phyloP scores from a whole-genome alignment of 2,329 filamentous ascomycete species.

The Colletotrichum sublineola region DNA sequence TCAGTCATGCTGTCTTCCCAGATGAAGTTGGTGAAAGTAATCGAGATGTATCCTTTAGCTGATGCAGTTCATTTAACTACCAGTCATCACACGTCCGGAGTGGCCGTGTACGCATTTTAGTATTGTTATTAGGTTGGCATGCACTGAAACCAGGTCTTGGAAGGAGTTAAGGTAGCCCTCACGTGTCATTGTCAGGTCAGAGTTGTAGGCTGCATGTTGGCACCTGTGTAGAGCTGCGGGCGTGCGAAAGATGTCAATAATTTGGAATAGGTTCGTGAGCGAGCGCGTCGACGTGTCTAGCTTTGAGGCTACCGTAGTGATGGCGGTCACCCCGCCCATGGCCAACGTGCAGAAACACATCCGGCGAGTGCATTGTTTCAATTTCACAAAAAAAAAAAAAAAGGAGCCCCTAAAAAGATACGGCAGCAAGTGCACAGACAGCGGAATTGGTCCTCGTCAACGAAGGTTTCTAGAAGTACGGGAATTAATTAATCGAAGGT shows the following conservation, averaged over 20 bases:
- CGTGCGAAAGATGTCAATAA: constrained; percentile 11
- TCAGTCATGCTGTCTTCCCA: not conserved
- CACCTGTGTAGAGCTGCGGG: constrained; percentile 29
- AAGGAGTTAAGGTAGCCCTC: constrained; percentile 8
- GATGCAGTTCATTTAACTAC: constrained; percentile 37
- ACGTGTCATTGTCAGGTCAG: constrained; percentile 38
- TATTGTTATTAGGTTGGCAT: not conserved
- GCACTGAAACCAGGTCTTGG: constrained; percentile 37
- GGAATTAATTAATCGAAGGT: constrained; percentile 32
- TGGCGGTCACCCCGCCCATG: constrained; percentile 14
- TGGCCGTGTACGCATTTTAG: constrained; percentile 20
- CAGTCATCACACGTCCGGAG: constrained; percentile 19
- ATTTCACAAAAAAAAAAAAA: constrained; percentile 35
- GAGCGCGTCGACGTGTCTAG: constrained; percentile 26
- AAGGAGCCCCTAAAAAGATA: constrained; percentile 36
- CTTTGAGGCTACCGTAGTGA: constrained; percentile 11
- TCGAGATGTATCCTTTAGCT: constrained; percentile 21
- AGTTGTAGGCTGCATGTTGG: constrained; percentile 24
- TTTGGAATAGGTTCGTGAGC: constrained; percentile 23
- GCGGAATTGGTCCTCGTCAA: not conserved
- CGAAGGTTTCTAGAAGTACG: constrained; percentile 43
- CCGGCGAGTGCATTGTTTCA: constrained; percentile 39
- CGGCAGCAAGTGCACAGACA: constrained; percentile 42
- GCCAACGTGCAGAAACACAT: constrained; percentile 37
- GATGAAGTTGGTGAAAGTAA: no score